Base-by-base conservation (phyloP, 116 monocot genomes). In the Papilionanthe hybrid region DNA sequence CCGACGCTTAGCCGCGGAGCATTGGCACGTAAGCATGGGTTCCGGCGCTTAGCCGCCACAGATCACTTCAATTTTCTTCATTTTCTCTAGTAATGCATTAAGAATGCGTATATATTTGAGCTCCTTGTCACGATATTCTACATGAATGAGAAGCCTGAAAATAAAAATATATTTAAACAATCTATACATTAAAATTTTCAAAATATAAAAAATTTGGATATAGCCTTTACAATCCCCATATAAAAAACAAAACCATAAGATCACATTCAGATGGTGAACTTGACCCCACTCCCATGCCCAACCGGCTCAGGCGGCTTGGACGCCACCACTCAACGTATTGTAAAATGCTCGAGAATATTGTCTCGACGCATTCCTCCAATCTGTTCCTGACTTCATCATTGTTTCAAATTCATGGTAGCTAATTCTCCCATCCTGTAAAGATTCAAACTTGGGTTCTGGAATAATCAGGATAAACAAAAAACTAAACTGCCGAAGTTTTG, bases 361-460 rank as follows among this genome's bases (percentile, higher is more conserved):
- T 13, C 94, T 88, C 4, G 91, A 96, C 19, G 87, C 89, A 75
- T 90, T 92, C 81, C 90, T 93, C 96, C 94, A 91, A 65, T 96
- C 90, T 20, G 90, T 84, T 45, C 96, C 96, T 29, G 92, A 82
- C 67, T 91, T 88, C 89, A 91, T 88, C 91, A 90, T 90, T 30
- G 78, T 78, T 49, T 87, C 75, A 67, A 91, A 91, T 68, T 93
- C 91, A 71, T 87, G 81, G 49, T 91, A 88, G 75, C 93, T 91
- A 60, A 94, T 91, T 3, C 83, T 79, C 0, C 90, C 89, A 83
- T 93, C 93, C 93, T 90, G 83, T 72, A 78, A 30, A 73, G 0
- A 43, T 71, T 49, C 23, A 20, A 47, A 50, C 20, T n/a, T 44
- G n/a, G 19, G 22, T 30, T 4, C 5, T 37, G 13, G 32, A 32